These are phyloP conservation scores for Diaporthe sp. DNA, from an alignment of 2,329 filamentous ascomycete species.

Conservation along the genomic window DNA sequence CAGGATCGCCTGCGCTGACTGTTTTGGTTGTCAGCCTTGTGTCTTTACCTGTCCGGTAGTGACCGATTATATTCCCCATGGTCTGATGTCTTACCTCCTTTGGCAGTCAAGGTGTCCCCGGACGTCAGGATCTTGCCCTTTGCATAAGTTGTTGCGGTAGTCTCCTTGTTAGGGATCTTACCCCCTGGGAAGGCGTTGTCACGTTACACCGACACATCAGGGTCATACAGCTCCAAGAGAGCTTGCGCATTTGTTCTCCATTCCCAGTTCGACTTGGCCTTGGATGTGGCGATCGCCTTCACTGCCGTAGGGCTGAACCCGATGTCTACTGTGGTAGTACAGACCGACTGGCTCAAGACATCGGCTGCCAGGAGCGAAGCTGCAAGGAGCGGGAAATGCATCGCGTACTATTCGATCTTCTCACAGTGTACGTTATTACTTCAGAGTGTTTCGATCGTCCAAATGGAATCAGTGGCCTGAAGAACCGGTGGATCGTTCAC, in stretches of 20 bases:
- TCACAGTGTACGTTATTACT: background rate
- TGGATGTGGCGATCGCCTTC: slow-evolving; percentile 1
- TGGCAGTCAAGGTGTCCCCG: background rate
- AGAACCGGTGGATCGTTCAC: background rate
- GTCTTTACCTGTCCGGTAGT: background rate
- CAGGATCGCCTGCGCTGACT: slow-evolving; percentile 11
- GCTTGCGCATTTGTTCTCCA: background rate
- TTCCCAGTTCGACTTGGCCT: slow-evolving; percentile 8
- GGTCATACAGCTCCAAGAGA: background rate
- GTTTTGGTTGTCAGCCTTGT: background rate
- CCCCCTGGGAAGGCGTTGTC: background rate
- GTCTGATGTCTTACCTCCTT: background rate
- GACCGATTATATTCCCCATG: no score
- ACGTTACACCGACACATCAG: background rate
- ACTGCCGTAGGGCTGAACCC: background rate
- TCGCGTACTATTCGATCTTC: background rate
- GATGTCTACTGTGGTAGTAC: background rate
- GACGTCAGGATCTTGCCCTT: background rate
- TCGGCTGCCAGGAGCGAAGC: background rate
- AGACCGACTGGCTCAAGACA: background rate
- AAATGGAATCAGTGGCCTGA: background rate
- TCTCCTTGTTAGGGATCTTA: background rate
- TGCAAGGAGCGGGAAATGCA: background rate
- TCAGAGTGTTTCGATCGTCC: background rate
- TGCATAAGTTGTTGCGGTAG: background rate